Evolutionary conservation across 1,284 basidiomycete genomes (phyloP), one percentile per base, ranked within the genome.

Genomic region (Tetrapyrgos nigripes): DNA sequence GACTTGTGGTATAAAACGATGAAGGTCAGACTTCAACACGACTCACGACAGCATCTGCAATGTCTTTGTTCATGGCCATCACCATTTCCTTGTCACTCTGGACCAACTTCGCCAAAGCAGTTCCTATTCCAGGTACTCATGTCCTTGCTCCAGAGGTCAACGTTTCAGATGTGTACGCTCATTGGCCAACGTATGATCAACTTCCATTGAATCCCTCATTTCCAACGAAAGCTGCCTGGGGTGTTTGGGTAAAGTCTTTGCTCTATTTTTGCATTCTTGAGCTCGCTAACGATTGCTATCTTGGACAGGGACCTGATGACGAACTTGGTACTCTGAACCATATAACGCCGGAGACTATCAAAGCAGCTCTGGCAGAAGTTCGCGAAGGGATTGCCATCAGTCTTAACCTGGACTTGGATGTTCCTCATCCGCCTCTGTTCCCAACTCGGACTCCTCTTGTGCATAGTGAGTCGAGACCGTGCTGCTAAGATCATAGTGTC

Each of bases 201-300:
- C 59, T 61, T 23, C 55, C 55, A 11, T 35, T 61, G 3, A 6
- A 58, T 50, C 59, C 59, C 14, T 61, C 59, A 0, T 61, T 58
- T 14, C 59, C 59, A 33, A 61, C 59, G 4, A 57, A 58, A 26
- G 59, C 59, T 3, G 59, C 59, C 4, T 61, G 59, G 60, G 57
- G 60, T 17, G 60, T 59, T 14, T 62, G 60, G 60, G 60, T 59
- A 21, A 19, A 57, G 26, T 10, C 23, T 45, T 6, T 3, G 9
- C 19, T 23, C 11, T 17, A 4, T 4, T 23, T 14, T 26, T 33
- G 31, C 28, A 10, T 14, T 24, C 21, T 10, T 46, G 6, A 2
- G 3, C 17, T n/a, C 13, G 3, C 27, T 37, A 45, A 17, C 17
- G 48, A 26, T 9, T 24, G 1, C 2, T 9, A 10, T 29, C 14